Evolutionary conservation across 164 flowering plant species (phyloP).

Genomic region (Aristolochia californica): DNA sequence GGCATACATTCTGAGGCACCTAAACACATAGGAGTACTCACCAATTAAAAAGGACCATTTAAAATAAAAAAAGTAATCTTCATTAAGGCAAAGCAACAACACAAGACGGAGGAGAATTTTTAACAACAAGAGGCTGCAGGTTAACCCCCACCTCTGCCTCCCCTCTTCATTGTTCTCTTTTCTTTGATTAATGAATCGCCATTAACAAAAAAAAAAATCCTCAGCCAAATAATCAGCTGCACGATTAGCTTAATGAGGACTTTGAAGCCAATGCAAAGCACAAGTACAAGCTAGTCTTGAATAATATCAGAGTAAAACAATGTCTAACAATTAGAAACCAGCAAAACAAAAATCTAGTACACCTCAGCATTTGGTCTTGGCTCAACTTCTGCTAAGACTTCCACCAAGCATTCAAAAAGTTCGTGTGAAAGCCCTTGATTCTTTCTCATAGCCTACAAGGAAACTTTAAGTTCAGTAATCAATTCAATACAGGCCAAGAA

Average conservation of each 20-base stretch:
- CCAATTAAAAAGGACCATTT: background rate
- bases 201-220: too few species aligned
- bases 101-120: too few species aligned
- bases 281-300: too few species aligned
- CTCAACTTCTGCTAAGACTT: slow-evolving; percentile 48
- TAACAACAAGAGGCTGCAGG: too few species aligned
- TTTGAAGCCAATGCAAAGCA: too few species aligned
- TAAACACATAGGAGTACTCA: slow-evolving; percentile 6
- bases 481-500: background rate
- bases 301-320: too few species aligned
- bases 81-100: background rate
- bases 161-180: too few species aligned
- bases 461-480: slow-evolving; percentile 6
- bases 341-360: slow-evolving; percentile 3
- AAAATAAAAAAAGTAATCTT: background rate
- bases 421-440: slow-evolving; percentile 24
- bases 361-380: slow-evolving; percentile 38
- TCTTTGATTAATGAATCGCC: too few species aligned
- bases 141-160: too few species aligned
- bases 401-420: slow-evolving; percentile 60
- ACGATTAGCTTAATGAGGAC: too few species aligned
- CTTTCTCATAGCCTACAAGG: slow-evolving; percentile 34
- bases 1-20: slow-evolving; percentile 23
- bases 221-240: too few species aligned
- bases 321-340: background rate